phyloP scores from a whole-genome alignment of 805 yeast genomes.

The Candida rishiriensis region DNA sequence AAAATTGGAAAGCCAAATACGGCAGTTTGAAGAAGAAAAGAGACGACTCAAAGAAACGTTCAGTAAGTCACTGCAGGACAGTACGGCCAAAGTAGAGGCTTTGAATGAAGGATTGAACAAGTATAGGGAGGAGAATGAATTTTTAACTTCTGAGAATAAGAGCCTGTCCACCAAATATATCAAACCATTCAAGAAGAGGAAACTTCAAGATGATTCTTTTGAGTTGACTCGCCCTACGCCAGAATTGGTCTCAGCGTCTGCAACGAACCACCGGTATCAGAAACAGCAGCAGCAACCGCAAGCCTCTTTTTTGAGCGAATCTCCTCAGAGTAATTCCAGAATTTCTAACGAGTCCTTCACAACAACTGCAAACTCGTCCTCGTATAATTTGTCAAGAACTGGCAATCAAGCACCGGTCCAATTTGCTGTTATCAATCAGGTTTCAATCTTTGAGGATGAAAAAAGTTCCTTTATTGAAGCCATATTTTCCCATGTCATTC shows the following conservation, averaged over 20 bases:
- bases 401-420: constrained; percentile 15
- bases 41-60: constrained; percentile 33
- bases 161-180: constrained; percentile 23
- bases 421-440: constrained; percentile 27
- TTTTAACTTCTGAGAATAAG: constrained; percentile 45
- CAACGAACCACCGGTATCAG: not conserved
- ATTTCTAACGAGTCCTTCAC: not conserved
- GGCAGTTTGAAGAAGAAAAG: constrained; percentile 32
- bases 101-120: constrained; percentile 34
- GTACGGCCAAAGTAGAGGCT: constrained; percentile 19
- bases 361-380: not conserved
- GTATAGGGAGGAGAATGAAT: constrained; percentile 52
- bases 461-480: constrained; percentile 37
- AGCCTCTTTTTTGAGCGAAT: not conserved
- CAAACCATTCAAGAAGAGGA: constrained; percentile 25
- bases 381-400: not conserved
- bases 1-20: constrained; percentile 47
- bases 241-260: too few relatives aligned
- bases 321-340: not conserved
- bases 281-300: not conserved
- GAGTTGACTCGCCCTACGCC: not conserved
- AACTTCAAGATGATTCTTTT: constrained; percentile 13
- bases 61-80: constrained; percentile 15
- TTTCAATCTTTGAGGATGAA: constrained; percentile 32
- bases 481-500: constrained; percentile 30